These are phyloP conservation scores for Oenanthe sinensis DNA, from an alignment of 129 eudicot genomes.

Conservation along the genomic window DNA sequence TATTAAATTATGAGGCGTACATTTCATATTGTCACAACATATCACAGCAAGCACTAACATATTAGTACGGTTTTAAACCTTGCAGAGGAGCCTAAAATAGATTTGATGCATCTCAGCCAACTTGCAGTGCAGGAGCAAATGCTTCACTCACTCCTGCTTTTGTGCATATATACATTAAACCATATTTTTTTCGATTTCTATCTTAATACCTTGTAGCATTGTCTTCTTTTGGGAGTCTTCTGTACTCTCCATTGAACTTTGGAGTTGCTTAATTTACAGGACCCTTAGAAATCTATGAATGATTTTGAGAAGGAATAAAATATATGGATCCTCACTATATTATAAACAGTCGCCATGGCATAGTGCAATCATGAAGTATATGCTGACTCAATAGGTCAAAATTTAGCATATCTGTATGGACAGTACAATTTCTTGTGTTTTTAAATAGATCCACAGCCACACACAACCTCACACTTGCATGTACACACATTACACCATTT, in stretches of 20 bases:
- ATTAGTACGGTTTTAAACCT: background rate
- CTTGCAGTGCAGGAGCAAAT: background rate
- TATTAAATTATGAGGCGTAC: background rate
- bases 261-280: background rate
- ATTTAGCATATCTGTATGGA: background rate
- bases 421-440: background rate
- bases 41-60: background rate
- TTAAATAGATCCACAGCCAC: background rate
- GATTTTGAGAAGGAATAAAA: background rate
- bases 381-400: background rate
- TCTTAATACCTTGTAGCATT: background rate
- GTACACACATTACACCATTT: background rate
- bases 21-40: background rate
- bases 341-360: background rate
- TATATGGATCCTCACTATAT: background rate
- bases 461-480: background rate
- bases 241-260: background rate
- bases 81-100: background rate
- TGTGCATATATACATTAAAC: background rate
- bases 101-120: background rate
- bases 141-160: background rate
- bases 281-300: background rate
- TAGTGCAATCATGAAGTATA: background rate
- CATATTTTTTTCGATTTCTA: background rate
- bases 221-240: background rate